Evolutionary conservation across 129 eudicot species (phyloP), one percentile per base, ranked within the genome.

Genomic region (Scalesia atractyloides): DNA sequence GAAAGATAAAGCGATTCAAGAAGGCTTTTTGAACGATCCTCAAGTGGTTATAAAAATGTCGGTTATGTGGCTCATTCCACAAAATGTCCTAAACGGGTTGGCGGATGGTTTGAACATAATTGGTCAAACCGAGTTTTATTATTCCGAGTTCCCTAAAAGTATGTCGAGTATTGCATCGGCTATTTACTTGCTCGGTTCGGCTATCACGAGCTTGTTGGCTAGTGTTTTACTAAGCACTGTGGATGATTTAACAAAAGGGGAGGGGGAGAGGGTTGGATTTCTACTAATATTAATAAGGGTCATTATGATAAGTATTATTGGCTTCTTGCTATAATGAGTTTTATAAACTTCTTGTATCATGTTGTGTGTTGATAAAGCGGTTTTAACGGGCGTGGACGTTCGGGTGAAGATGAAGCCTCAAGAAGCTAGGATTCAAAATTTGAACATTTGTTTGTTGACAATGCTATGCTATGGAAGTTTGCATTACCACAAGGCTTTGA

Each of bases 31-130:
- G 2, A 79, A 85, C 49, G 57, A 83, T 24, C 86, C 96, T 8
- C 43, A 53, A 5, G 90, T 73, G 14, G 64, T 84, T 5, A 73
- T 84, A 10, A 41, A 77, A 64, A 94, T 94, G 98, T 90, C 98
- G 5, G 98, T 97, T 15, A 37, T 82, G 79, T 94, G 97, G 98
- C 90, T 90, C 6, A 72, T 90, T 5, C 95, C 92, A 5, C 96
- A 88, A 26, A 64, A 86, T 72, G 66, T 76, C 15, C 8, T 90
- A 1, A 50, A 26, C 17, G 98, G 98, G 22, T 41, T 94, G 7
- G 90, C 97, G 0, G 98, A 94, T 76, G 96, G 91, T 9, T 73
- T 94, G 57, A 87, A 87, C 15, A 89, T 87, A 33, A 82, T 94
- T 0, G 97, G 84, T 15, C 96, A 87, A 50, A 87, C 81, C 0